A percentile compares a stretch with the other conserved stretches of the same genome.
Evolutionary conservation across 805 yeast species (phyloP).

Genomic region (Zygoascus biomembranicola): DNA sequence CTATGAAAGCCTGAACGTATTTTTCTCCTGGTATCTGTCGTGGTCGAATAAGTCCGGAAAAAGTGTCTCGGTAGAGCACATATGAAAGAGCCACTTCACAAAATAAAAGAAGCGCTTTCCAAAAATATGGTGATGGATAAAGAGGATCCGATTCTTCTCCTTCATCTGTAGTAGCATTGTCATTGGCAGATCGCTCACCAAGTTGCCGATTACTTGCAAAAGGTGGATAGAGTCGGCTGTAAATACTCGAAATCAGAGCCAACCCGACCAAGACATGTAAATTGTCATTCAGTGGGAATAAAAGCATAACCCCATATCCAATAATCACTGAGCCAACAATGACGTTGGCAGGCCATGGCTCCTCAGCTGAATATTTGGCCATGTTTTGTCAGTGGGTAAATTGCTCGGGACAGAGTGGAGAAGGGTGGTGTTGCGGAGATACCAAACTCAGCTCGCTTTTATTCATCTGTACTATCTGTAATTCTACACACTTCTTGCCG

Average conservation of each 20-base stretch:
- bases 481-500: neutral
- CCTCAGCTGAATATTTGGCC: conserved; percentile 2
- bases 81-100: conserved; percentile 1
- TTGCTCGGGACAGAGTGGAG: neutral
- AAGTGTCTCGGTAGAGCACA: neutral
- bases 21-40: neutral
- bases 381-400: neutral
- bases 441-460: neutral
- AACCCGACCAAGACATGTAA: conserved; percentile 2
- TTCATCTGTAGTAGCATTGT: neutral
- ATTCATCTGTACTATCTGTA: neutral
- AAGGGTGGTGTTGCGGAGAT: neutral
- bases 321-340: conserved; percentile 4
- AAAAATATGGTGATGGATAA: neutral
- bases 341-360: conserved; percentile 4
- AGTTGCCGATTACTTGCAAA: neutral
- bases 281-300: conserved; percentile 1
- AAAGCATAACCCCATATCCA: neutral
- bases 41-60: neutral
- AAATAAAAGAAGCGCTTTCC: neutral
- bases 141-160: neutral
- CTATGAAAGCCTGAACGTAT: neutral
- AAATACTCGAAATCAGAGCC: conserved; percentile 5
- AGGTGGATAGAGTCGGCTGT: conserved; percentile 6
- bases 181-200: conserved; percentile 2